phyloP scores from a whole-genome alignment of 805 yeast species.

The Wickerhamomyces pijperi region DNA sequence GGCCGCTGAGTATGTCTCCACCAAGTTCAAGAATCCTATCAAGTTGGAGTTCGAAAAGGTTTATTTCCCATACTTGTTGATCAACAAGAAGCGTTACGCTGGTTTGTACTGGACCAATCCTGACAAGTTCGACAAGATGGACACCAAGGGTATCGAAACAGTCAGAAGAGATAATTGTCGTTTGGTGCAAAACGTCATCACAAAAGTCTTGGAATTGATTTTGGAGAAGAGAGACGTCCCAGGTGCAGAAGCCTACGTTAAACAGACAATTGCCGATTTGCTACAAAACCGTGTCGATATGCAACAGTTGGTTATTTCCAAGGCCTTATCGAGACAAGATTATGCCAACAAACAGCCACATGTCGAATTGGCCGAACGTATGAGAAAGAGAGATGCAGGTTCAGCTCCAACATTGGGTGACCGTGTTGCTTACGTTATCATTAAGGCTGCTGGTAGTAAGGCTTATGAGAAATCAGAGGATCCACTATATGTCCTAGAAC shows the following conservation, averaged over 20 bases:
- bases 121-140: slow-evolving; percentile 91
- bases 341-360: slow-evolving; percentile 97
- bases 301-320: slow-evolving; percentile 87
- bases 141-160: slow-evolving; percentile 96
- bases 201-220: slow-evolving; percentile 76
- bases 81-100: slow-evolving; percentile 94
- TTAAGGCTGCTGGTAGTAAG: slow-evolving; percentile 67
- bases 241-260: slow-evolving; percentile 78
- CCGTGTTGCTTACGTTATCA: slow-evolving; percentile 94
- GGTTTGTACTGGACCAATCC: slow-evolving; percentile 94
- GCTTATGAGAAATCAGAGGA: slow-evolving; percentile 96
- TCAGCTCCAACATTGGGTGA: slow-evolving; percentile 96
- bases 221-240: slow-evolving; percentile 79
- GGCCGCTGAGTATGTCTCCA: slow-evolving; percentile 84
- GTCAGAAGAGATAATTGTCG: slow-evolving; percentile 97
- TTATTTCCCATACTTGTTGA: slow-evolving; percentile 85
- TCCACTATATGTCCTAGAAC: slow-evolving; percentile 85
- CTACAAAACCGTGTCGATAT: slow-evolving; percentile 86
- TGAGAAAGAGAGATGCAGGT: slow-evolving; percentile 94
- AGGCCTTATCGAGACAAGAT: slow-evolving; percentile 75
- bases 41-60: slow-evolving; percentile 95
- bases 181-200: slow-evolving; percentile 87
- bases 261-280: slow-evolving; percentile 78
- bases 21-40: slow-evolving; percentile 72
- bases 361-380: slow-evolving; percentile 89